These are phyloP conservation scores for Basipetospora chlamydospora DNA, from an alignment of 2,329 filamentous ascomycete species.

Conservation along the genomic window DNA sequence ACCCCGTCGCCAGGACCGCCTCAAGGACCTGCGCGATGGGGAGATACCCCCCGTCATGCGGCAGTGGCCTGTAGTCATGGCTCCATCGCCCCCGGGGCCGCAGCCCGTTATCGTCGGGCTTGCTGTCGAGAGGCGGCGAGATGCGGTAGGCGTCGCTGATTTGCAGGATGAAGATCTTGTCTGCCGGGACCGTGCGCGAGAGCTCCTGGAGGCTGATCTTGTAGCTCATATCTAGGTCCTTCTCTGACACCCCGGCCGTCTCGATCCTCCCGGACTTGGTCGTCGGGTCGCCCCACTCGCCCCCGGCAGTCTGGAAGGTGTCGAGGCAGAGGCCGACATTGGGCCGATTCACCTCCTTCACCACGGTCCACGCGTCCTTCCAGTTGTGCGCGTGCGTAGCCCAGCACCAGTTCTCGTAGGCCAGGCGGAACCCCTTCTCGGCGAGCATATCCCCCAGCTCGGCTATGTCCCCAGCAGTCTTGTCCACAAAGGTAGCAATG, in stretches of 20 bases:
- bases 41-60: constrained; percentile 56
- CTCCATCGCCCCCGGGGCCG: constrained; percentile 55
- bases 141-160: constrained; percentile 61
- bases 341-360: constrained; percentile 41
- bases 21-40: constrained; percentile 49
- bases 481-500: constrained; percentile 32
- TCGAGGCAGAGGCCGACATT: constrained; percentile 66
- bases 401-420: constrained; percentile 79
- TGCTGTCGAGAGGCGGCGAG: constrained; percentile 32
- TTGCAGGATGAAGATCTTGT: constrained; percentile 63
- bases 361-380: constrained; percentile 56
- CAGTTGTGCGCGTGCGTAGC: constrained; percentile 54
- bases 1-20: constrained; percentile 31
- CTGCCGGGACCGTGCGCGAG: constrained; percentile 38
- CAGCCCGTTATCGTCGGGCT: constrained; percentile 34
- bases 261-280: constrained; percentile 46
- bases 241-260: constrained; percentile 13
- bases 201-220: constrained; percentile 41
- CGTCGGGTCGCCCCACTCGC: constrained; percentile 60
- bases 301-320: constrained; percentile 60
- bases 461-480: constrained; percentile 45
- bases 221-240: constrained; percentile 36
- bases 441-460: constrained; percentile 49
- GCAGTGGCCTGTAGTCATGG: constrained; percentile 53
- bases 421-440: constrained; percentile 41